phyloP scores from a whole-genome alignment of 1,284 basidiomycete species.

The Trichosporon sp. region DNA sequence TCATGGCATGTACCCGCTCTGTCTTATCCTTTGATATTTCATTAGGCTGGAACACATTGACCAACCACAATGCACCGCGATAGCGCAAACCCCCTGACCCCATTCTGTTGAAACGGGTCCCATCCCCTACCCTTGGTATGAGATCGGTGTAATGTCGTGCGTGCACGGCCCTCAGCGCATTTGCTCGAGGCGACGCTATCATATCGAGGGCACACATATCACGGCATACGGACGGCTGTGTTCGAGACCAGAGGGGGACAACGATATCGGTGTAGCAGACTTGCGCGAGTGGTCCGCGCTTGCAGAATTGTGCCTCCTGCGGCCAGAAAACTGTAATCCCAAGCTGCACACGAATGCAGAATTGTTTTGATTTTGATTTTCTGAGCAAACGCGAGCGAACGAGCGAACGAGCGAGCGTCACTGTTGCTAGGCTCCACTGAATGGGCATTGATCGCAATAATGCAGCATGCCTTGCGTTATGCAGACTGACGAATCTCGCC shows the following conservation, averaged over 20 bases:
- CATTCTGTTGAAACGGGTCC: neutral
- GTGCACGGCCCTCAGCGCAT: neutral
- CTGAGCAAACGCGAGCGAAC: neutral
- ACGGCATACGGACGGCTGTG: neutral
- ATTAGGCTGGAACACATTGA: neutral
- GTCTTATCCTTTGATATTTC: neutral
- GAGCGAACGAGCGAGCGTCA: too few species aligned
- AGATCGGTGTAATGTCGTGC: neutral
- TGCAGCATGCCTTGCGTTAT: neutral
- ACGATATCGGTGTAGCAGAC: neutral
- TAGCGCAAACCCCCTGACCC: neutral
- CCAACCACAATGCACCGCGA: neutral
- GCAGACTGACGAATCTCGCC: neutral
- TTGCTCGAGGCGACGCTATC: neutral
- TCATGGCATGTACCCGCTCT: neutral
- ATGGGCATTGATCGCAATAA: neutral
- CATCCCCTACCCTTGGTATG: neutral
- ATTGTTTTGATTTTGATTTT: constrained; percentile 3
- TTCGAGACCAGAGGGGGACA: neutral
- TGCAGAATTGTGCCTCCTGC: neutral
- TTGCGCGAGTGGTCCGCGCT: neutral
- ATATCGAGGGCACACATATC: neutral
- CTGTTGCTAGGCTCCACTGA: neutral
- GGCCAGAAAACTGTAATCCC: neutral
- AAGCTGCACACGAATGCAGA: neutral